Evolutionary conservation across 2,329 filamentous ascomycete genomes (phyloP), one percentile per base, ranked within the genome.

Genomic region (Diaporthe sp.): DNA sequence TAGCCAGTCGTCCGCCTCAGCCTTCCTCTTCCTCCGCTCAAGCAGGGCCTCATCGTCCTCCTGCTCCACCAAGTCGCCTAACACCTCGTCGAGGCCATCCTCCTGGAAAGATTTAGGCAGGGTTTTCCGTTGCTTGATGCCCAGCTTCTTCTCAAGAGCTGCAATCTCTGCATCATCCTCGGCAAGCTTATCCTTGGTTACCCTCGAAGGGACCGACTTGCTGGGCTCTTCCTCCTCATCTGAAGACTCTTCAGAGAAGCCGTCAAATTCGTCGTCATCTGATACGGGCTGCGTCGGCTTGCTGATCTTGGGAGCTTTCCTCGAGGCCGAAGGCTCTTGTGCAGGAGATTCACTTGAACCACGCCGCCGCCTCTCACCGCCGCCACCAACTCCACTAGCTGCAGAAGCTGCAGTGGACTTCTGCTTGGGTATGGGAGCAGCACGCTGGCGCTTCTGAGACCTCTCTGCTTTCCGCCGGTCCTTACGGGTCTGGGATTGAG

Each of bases 81-180:
- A 85, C 4, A 99, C 84, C 73, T 94, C 93, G 57, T 93, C 95
- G 2, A 98, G 85, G 0, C 95, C 96, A 81, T 98, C 96, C 9
- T 98, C 94, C 28, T 91, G 90, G 79, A 96, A 95, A 0, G 92
- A 88, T 78, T 94, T 93, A 0, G 93, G 92, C 7, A 95, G 84
- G 44, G 90, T 92, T 81, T 95, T 97, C 76, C 93, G 93, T 34
- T 92, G 91, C 81, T 93, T 94, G 78, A 98, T 89, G 0, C 97
- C 96, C 4, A 99, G 86, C 81, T 94, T 97, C 83, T 93, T 95
- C 85, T 99, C 97, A 44, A 98, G 86, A 3, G 92, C 92, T 28
- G 93, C 93, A 79, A 99, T 98, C 79, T 98, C 95, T 2, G 92
- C 94, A 81, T 98, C 95, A 75, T 99, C 96, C 77, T 94, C 88